phyloP scores from a whole-genome alignment of 371 early-diverging fungal genomes.

The Ordospora pajunii region DNA sequence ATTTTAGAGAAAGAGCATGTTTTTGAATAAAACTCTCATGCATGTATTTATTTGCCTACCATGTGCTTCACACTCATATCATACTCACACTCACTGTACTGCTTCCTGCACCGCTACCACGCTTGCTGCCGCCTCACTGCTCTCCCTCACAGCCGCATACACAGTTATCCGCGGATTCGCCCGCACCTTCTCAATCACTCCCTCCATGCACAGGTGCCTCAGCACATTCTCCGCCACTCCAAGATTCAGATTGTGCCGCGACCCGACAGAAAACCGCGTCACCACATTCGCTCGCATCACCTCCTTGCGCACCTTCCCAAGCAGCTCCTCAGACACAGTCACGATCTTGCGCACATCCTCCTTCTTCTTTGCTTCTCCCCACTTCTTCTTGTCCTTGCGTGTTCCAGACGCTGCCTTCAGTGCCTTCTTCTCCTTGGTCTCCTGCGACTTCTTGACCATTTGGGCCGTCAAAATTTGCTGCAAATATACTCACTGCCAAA shows the following conservation, averaged over 20 bases:
- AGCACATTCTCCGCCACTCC: slow-evolving; percentile 51
- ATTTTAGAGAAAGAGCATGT: neutral
- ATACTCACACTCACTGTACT: no score
- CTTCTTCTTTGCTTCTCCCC: slow-evolving; percentile 47
- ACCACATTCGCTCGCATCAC: slow-evolving; percentile 40
- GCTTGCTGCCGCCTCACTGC: neutral
- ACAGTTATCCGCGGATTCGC: slow-evolving; percentile 5
- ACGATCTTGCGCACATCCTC: slow-evolving; percentile 42
- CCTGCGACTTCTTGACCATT: slow-evolving; percentile 52
- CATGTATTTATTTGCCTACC: no score
- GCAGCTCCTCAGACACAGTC: slow-evolving; percentile 42
- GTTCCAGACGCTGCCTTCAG: slow-evolving; percentile 36
- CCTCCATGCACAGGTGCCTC: slow-evolving; percentile 24
- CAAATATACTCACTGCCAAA: neutral
- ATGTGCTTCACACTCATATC: no score
- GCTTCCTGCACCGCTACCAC: no score
- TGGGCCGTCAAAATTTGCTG: neutral
- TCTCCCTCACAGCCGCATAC: neutral
- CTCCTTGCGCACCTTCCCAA: slow-evolving; percentile 56
- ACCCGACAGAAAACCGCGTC: slow-evolving; percentile 42
- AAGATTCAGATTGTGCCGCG: slow-evolving; percentile 48
- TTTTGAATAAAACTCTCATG: neutral
- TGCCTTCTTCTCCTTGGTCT: slow-evolving; percentile 52
- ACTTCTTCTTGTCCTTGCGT: slow-evolving; percentile 58
- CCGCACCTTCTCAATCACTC: slow-evolving; percentile 29